Conservation (phyloP, 352 stramenopile species). For the Phytopythium delawarense region DNA sequence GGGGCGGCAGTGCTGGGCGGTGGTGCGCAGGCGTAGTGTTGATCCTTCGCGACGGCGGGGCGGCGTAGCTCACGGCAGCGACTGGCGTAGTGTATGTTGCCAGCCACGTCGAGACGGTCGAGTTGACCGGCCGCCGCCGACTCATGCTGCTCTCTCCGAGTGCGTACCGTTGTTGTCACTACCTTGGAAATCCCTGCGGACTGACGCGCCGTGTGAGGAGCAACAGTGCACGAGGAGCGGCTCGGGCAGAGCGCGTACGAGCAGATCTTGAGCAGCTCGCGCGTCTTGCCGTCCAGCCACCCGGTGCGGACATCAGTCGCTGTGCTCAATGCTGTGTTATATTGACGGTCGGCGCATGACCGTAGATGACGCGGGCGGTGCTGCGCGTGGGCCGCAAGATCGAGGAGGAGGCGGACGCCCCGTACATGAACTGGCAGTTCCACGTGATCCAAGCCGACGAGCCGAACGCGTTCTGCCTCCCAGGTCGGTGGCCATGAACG, state of each 20-base stretch:
- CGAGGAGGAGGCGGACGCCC: constrained; percentile 28
- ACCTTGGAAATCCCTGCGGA: not conserved
- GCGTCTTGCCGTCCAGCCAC: constrained; percentile 39
- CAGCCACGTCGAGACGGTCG: constrained; percentile 62
- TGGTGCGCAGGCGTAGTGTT: not conserved
- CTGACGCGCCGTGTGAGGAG: not conserved
- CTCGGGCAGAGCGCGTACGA: constrained; percentile 49
- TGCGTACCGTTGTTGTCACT: constrained; percentile 2
- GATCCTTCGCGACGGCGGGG: too few relatives aligned
- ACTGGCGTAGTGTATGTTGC: constrained; percentile 21
- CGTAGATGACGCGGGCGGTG: constrained; percentile 56
- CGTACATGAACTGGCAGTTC: constrained; percentile 70
- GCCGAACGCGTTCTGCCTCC: constrained; percentile 72
- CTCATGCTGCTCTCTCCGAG: constrained; percentile 61
- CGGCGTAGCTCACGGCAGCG: not conserved
- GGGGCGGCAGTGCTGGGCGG: constrained; percentile 2
- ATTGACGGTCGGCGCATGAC: not conserved
- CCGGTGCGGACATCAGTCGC: constrained; percentile 22
- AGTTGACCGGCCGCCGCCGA: constrained; percentile 41
- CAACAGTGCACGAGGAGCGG: constrained; percentile 32
- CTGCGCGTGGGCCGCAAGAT: constrained; percentile 54
- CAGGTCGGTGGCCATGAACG: constrained; percentile 13
- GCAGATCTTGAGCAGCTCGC: constrained; percentile 36
- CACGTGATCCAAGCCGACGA: constrained; percentile 61
- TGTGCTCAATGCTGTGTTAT: too few relatives aligned